Percentiles rank a stretch among this genome's conserved stretches.
phyloP scores from a whole-genome alignment of 2,329 filamentous ascomycete species.

The Ophiostoma himal-ulmi region DNA sequence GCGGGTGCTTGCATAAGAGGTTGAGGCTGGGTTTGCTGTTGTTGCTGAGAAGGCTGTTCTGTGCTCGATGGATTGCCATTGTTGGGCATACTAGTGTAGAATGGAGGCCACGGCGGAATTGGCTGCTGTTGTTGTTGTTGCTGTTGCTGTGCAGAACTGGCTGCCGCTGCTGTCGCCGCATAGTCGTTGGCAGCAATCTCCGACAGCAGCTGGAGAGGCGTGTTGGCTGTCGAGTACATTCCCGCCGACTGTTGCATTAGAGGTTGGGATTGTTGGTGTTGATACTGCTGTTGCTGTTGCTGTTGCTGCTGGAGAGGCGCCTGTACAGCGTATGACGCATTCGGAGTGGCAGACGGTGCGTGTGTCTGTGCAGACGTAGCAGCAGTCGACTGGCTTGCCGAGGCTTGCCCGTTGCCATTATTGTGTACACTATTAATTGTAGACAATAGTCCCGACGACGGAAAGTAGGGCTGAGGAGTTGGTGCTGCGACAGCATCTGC shows the following conservation, averaged over 20 bases:
- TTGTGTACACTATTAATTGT: not conserved
- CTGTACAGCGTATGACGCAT: not conserved
- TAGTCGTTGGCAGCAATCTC: conserved; percentile 49
- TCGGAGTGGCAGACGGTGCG: not conserved
- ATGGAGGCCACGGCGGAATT: conserved; percentile 19
- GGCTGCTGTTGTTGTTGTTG: conserved; percentile 25
- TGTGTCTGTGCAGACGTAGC: not conserved
- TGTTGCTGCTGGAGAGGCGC: not conserved
- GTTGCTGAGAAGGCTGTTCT: conserved; percentile 1
- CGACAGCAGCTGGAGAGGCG: conserved; percentile 51
- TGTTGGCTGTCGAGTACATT: conserved; percentile 38
- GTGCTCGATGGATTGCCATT: not conserved
- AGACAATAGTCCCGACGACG: conserved; percentile 3
- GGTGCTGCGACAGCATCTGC: not conserved
- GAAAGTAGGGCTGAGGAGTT: not conserved
- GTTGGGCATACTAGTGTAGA: conserved; percentile 20
- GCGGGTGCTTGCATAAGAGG: conserved; percentile 5
- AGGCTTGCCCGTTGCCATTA: not conserved
- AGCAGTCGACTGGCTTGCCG: not conserved
- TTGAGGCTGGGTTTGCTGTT: not conserved
- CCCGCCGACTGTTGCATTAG: not conserved
- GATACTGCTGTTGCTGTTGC: not conserved
- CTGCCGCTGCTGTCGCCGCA: conserved; percentile 13
- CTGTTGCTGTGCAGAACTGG: conserved; percentile 20
- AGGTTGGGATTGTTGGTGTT: not conserved